These are phyloP conservation scores for Hygrophila difformis DNA, from an alignment of 257 asterid genomes.

Conservation along the genomic window DNA sequence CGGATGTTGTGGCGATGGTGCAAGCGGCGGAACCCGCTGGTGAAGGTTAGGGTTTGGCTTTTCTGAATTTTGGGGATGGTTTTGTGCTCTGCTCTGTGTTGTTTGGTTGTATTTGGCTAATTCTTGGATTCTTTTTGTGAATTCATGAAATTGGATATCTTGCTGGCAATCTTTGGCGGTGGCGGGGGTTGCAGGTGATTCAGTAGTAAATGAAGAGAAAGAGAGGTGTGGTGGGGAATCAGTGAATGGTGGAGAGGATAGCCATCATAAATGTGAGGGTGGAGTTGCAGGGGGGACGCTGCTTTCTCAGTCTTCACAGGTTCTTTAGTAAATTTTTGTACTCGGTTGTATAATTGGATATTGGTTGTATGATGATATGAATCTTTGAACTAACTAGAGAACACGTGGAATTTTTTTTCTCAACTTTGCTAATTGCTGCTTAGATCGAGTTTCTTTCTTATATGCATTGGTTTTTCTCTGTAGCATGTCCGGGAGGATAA, in stretches of 20 bases:
- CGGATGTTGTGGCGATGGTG: slow-evolving; percentile 36
- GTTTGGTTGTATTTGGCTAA: slow-evolving; percentile 22
- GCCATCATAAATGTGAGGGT: slow-evolving; percentile 35
- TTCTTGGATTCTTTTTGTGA: slow-evolving; percentile 6
- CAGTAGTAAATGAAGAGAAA: slow-evolving; percentile 32
- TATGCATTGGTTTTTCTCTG: too few relatives aligned
- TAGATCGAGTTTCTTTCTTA: too few relatives aligned
- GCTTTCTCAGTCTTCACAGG: slow-evolving; percentile 69
- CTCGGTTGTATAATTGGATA: slow-evolving; percentile 1
- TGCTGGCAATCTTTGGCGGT: slow-evolving; percentile 2
- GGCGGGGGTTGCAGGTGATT: slow-evolving; percentile 30
- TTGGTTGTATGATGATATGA: too few relatives aligned
- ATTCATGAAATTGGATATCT: background rate
- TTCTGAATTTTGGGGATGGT: slow-evolving; percentile 21
- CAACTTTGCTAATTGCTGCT: too few relatives aligned
- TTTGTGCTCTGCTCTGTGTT: too few relatives aligned
- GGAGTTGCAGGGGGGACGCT: slow-evolving; percentile 88
- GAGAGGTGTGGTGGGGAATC: slow-evolving; percentile 27
- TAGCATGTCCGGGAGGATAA: too few relatives aligned
- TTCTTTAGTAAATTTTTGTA: slow-evolving; percentile 16
- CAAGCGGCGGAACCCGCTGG: slow-evolving; percentile 22
- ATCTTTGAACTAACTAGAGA: too few relatives aligned
- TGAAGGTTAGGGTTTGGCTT: slow-evolving; percentile 34
- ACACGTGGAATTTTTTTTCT: too few relatives aligned
- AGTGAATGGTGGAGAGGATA: slow-evolving; percentile 37